These are phyloP conservation scores for Rhizophagus clarus DNA, from an alignment of 192 early-diverging fungal genomes.

Conservation along the genomic window DNA sequence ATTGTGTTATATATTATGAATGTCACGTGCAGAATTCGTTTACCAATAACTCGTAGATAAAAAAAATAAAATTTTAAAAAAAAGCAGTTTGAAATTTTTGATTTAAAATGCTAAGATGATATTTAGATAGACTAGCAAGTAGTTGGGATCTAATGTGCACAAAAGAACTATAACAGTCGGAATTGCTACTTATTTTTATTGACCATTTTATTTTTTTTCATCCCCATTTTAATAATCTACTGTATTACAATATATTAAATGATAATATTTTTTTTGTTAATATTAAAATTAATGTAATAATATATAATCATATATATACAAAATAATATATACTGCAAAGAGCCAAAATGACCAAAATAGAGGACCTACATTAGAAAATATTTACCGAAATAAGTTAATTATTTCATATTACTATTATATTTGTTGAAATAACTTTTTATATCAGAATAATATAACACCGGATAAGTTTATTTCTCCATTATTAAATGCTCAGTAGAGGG, in stretches of 20 bases:
- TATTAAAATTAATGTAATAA: neutral
- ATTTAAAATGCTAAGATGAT: too few species aligned
- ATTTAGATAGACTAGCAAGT: too few species aligned
- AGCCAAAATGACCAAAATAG: neutral
- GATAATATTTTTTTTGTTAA: neutral
- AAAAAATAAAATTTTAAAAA: too few species aligned
- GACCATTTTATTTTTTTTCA: neutral
- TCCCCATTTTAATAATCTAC: neutral
- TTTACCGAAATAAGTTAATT: too few species aligned
- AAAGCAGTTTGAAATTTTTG: too few species aligned
- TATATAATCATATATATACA: neutral
- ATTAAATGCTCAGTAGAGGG: neutral
- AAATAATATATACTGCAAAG: neutral
- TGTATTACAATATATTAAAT: neutral
- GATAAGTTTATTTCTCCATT: neutral
- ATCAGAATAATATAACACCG: neutral
- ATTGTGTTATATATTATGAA: too few species aligned
- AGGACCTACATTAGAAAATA: neutral
- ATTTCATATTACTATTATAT: too few species aligned
- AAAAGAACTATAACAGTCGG: too few species aligned
- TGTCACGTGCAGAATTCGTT: too few species aligned
- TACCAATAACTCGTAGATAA: too few species aligned
- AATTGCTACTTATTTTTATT: neutral
- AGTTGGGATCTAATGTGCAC: too few species aligned
- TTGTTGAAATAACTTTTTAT: neutral